Evolutionary conservation across 2,329 filamentous ascomycete genomes (phyloP).

Genomic region (Aspergillus japonicus): DNA sequence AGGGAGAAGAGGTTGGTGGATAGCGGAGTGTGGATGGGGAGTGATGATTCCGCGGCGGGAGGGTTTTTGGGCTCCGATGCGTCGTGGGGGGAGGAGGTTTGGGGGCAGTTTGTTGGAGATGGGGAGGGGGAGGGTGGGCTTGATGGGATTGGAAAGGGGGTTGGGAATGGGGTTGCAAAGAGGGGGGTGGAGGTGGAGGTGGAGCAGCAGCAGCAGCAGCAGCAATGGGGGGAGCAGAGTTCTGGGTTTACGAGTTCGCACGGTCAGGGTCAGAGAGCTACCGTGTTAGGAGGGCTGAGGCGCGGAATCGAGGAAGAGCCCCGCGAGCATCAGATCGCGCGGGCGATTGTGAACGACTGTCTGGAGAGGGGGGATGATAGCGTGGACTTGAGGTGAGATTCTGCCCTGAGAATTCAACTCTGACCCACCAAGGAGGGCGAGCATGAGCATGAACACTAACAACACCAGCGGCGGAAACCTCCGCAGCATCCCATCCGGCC

Average conservation of each 20-base stretch:
- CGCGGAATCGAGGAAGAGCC: slow-evolving; percentile 31
- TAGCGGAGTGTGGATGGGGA: slow-evolving; percentile 50
- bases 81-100: slow-evolving; percentile 37
- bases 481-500: slow-evolving; percentile 30
- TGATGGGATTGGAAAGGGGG: background rate
- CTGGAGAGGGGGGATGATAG: slow-evolving; percentile 46
- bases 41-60: slow-evolving; percentile 37
- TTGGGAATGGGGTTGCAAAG: background rate
- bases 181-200: background rate
- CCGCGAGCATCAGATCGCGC: slow-evolving; percentile 37
- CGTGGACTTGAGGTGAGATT: slow-evolving; percentile 46
- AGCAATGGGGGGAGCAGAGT: background rate
- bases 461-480: slow-evolving; percentile 35
- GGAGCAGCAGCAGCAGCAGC: slow-evolving; percentile 15
- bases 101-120: slow-evolving; percentile 26
- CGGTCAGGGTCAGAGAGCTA: background rate
- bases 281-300: slow-evolving; percentile 12
- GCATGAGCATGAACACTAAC: background rate
- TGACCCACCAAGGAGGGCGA: no score
- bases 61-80: no score
- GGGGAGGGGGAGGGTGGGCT: slow-evolving; percentile 12
- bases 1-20: slow-evolving; percentile 46
- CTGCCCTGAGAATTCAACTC: background rate
- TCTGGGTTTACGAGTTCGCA: background rate
- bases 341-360: slow-evolving; percentile 40